Percentiles rank a stretch among this genome's conserved stretches.
Evolutionary conservation across 2,329 filamentous ascomycete genomes (phyloP).

Genomic region (Fusarium dlaminii): DNA sequence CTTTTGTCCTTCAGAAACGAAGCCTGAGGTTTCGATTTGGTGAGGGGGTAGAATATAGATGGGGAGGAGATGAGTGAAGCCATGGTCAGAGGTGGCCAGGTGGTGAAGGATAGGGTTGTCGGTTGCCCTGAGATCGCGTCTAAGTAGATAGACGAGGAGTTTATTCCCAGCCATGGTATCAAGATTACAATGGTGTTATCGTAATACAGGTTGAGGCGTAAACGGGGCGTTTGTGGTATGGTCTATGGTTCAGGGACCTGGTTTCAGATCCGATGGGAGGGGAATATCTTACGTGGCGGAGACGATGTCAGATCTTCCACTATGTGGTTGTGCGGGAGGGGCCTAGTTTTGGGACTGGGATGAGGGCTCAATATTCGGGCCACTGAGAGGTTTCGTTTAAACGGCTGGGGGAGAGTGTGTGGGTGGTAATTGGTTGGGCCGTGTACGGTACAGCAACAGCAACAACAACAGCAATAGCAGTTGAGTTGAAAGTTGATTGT

Average conservation of each 20-base stretch:
- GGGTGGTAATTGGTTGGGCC: not conserved
- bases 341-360: conserved; percentile 1
- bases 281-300: conserved; percentile 7
- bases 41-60: conserved; percentile 75
- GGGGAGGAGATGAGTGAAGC: conserved; percentile 75
- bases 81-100: conserved; percentile 60
- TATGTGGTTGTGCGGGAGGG: conserved; percentile 9
- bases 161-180: conserved; percentile 51
- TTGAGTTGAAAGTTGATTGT: not conserved
- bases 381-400: not conserved
- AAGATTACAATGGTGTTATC: not conserved
- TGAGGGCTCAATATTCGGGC: conserved; percentile 2
- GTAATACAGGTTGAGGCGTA: not conserved
- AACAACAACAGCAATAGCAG: not conserved
- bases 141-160: conserved; percentile 75
- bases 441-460: not conserved
- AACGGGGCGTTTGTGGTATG: not conserved
- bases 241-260: not conserved
- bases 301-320: conserved; percentile 7
- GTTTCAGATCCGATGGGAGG: not conserved
- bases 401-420: not conserved
- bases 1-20: conserved; percentile 63
- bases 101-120: conserved; percentile 79
- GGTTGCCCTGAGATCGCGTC: conserved; percentile 75
- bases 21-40: conserved; percentile 79